A percentile compares a stretch with the other conserved stretches of the same genome.
Evolutionary conservation across 2,329 filamentous ascomycete species (phyloP).

Genomic region (Phymatotrichopsis omnivora): DNA sequence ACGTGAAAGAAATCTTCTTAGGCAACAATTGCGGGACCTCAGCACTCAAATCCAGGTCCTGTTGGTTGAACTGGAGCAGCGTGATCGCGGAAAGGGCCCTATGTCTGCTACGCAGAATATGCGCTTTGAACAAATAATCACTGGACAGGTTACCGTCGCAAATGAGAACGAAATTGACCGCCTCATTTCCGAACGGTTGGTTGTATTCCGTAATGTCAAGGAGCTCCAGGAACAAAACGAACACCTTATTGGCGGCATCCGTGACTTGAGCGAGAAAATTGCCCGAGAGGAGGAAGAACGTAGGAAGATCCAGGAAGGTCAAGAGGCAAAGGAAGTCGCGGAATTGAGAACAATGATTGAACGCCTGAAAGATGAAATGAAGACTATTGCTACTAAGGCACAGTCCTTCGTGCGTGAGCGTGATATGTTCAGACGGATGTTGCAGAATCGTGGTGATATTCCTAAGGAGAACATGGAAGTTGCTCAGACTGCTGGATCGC

Average conservation of each 20-base stretch:
- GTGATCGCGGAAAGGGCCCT: slow-evolving; percentile 65
- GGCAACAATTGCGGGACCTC: slow-evolving; percentile 71
- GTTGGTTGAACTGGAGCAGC: slow-evolving; percentile 72
- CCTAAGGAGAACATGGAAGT: slow-evolving; percentile 44
- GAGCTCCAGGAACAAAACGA: slow-evolving; percentile 83
- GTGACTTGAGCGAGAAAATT: slow-evolving; percentile 77
- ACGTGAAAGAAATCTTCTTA: slow-evolving; percentile 65
- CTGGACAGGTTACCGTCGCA: slow-evolving; percentile 53
- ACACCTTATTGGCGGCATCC: slow-evolving; percentile 69
- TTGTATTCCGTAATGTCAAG: slow-evolving; percentile 74
- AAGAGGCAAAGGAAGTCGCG: slow-evolving; percentile 42
- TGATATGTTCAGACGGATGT: slow-evolving; percentile 93
- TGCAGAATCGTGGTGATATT: slow-evolving; percentile 62
- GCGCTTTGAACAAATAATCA: slow-evolving; percentile 63
- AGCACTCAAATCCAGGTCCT: slow-evolving; percentile 85
- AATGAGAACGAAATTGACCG: slow-evolving; percentile 76
- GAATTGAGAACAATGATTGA: slow-evolving; percentile 55
- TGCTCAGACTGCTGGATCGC: slow-evolving; percentile 33
- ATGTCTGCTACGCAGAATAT: slow-evolving; percentile 58
- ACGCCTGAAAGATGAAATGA: slow-evolving; percentile 74
- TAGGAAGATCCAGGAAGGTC: slow-evolving; percentile 25
- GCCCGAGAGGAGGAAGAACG: slow-evolving; percentile 64
- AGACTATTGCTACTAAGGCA: slow-evolving; percentile 63
- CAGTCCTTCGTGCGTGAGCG: slow-evolving; percentile 92
- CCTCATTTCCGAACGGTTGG: slow-evolving; percentile 81